phyloP scores from a whole-genome alignment of 169 alveolate species.

The Plasmodium coatneyi region DNA sequence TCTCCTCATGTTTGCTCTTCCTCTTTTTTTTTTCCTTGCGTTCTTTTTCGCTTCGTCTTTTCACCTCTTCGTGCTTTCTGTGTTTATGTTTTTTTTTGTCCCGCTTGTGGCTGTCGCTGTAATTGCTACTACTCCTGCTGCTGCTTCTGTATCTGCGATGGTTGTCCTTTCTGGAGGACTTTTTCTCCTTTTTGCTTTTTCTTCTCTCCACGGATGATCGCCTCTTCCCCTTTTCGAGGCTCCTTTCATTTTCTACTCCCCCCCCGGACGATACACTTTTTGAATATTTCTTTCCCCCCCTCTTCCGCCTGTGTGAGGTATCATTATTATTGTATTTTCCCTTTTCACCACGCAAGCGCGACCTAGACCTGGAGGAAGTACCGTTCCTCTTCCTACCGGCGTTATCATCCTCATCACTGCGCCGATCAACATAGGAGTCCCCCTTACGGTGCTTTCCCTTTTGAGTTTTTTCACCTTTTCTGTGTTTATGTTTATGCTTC shows the following conservation, averaged over 20 bases:
- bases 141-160: background rate
- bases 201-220: background rate
- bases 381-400: background rate
- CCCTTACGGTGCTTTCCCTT: constrained; percentile 1
- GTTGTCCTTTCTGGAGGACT: background rate
- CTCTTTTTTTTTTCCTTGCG: constrained; percentile 30
- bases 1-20: background rate
- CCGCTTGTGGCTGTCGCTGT: background rate
- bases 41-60: background rate
- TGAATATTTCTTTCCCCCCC: background rate
- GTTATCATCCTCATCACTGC: background rate
- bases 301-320: background rate
- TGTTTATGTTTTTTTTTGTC: background rate
- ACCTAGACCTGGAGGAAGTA: background rate
- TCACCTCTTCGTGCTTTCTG: background rate
- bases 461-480: background rate
- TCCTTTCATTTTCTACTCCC: constrained; percentile 4
- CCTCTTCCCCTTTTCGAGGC: background rate
- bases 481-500: background rate
- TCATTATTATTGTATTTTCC: background rate
- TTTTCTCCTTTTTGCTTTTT: constrained; percentile 11
- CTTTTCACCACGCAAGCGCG: background rate
- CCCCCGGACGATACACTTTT: background rate
- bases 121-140: background rate
- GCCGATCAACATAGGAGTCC: background rate